Conservation (phyloP, 2,329 filamentous ascomycete species). For the Plectosphaerella cucumerina region DNA sequence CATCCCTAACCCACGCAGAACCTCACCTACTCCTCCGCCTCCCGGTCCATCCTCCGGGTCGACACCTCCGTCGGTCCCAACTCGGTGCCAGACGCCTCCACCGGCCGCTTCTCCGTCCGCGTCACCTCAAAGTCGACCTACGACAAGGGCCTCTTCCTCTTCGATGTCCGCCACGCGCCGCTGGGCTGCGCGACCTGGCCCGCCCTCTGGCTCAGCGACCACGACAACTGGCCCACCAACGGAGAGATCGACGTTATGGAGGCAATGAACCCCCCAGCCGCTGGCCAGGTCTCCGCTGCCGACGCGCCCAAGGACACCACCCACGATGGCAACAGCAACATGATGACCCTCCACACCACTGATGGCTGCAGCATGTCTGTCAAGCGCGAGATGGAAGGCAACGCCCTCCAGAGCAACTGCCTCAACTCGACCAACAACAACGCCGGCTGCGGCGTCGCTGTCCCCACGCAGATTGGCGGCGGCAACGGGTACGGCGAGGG, state of each 20-base stretch:
- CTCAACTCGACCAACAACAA: constrained; percentile 46
- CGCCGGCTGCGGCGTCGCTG: constrained; percentile 51
- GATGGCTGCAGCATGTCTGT: constrained; percentile 45
- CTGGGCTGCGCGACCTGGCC: constrained; percentile 63
- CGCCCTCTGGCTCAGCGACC: constrained; percentile 62
- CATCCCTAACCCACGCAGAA: constrained; percentile 37
- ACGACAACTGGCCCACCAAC: constrained; percentile 55
- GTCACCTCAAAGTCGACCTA: constrained; percentile 58
- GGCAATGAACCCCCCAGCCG: constrained; percentile 40
- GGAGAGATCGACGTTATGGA: constrained; percentile 65
- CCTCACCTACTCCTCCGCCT: constrained; percentile 51
- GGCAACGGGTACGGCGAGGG: constrained; percentile 41
- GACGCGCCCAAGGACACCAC: not conserved
- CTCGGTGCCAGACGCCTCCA: constrained; percentile 45
- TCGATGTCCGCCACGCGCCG: constrained; percentile 61
- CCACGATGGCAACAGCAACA: constrained; percentile 43
- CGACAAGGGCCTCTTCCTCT: constrained; percentile 61
- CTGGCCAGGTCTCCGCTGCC: not conserved
- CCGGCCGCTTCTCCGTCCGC: constrained; percentile 60
- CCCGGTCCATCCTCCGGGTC: constrained; percentile 53
- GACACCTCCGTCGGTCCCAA: constrained; percentile 52
- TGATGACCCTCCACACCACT: constrained; percentile 57
- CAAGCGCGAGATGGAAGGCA: constrained; percentile 49
- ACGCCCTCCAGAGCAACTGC: constrained; percentile 39
- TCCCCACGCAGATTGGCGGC: constrained; percentile 17